Conservation (phyloP, 2,329 filamentous ascomycete genomes). For the Penicillium digitatum region DNA sequence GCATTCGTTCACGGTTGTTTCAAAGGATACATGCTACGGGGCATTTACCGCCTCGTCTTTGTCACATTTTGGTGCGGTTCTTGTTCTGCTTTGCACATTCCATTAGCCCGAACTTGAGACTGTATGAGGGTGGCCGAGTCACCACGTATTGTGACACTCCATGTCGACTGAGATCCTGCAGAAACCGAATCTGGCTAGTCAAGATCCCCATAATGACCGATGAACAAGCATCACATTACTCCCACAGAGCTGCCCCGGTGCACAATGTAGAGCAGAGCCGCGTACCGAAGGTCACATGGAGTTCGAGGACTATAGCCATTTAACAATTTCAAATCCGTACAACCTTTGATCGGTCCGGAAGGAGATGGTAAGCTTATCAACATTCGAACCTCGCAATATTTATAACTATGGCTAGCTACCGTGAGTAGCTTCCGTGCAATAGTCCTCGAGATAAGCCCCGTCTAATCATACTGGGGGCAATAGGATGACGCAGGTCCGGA, state of each 20-base stretch:
- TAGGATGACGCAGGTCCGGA: neutral
- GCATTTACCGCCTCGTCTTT: neutral
- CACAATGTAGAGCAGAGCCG: neutral
- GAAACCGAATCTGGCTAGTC: neutral
- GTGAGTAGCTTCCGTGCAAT: neutral
- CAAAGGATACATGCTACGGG: neutral
- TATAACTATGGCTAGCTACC: neutral
- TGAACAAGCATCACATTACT: neutral
- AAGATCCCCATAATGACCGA: neutral
- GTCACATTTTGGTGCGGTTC: neutral
- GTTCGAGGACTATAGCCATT: neutral
- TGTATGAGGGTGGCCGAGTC: too few species aligned
- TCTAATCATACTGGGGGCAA: neutral
- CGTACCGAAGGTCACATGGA: neutral
- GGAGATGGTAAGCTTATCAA: neutral
- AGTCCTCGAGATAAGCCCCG: neutral
- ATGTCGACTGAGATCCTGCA: neutral
- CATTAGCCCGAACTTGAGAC: neutral
- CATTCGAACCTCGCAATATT: neutral
- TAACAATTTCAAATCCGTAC: conserved; percentile 3
- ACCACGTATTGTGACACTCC: neutral
- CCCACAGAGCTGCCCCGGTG: too few species aligned
- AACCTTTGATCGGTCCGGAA: neutral
- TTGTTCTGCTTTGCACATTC: neutral
- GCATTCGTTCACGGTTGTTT: neutral